Evolutionary conservation across 2,329 filamentous ascomycete species (phyloP), one percentile per base, ranked within the genome.

Genomic region (Colletotrichum sp.): DNA sequence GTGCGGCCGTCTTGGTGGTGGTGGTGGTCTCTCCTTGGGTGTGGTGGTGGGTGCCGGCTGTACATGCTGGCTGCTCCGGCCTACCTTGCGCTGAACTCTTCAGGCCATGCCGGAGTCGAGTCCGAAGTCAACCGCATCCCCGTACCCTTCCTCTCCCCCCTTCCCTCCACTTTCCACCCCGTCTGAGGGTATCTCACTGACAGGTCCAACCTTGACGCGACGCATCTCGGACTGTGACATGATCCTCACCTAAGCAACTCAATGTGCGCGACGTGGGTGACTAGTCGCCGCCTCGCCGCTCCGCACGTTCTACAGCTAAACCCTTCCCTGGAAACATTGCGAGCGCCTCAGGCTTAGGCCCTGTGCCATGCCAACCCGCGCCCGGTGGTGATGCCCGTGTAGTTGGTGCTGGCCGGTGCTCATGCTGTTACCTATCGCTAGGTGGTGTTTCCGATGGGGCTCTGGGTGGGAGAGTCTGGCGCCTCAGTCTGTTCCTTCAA

Each of bases 111-210:
- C 70, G 74, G 74, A 76, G 74, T 69, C 44, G 7, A 65, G 70
- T 76, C 83, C 83, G 83, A 83, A 75, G 71, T 61, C 76, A 65
- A 63, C 52, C 63, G 30, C 71, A 69, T 63, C 66, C 64, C 57
- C 68, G 69, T 75, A 66, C 72, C 72, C 64, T 72, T 69, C 72
- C 65, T 69, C 44, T 32, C 79, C 77, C 80, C 71, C 63, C 69
- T 63, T 59, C 79, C 77, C 80, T 81, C 71, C 71, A 63, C 71
- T 72, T 59, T 32, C 70, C 64, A 69, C 44, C 74, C 73, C 70
- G 70, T 76, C 73, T 59, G 44, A 69, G 73, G 66, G 64, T 68
- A 68, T 67, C 34, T 30, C 70, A 69, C 29, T 76, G 70, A 73
- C 73, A 76, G 70, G 73, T 61, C 49, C 34, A 76, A 76, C 73